These are phyloP conservation scores for Lentinula sp. DNA, from an alignment of 768 basidiomycete species.

Conservation along the genomic window DNA sequence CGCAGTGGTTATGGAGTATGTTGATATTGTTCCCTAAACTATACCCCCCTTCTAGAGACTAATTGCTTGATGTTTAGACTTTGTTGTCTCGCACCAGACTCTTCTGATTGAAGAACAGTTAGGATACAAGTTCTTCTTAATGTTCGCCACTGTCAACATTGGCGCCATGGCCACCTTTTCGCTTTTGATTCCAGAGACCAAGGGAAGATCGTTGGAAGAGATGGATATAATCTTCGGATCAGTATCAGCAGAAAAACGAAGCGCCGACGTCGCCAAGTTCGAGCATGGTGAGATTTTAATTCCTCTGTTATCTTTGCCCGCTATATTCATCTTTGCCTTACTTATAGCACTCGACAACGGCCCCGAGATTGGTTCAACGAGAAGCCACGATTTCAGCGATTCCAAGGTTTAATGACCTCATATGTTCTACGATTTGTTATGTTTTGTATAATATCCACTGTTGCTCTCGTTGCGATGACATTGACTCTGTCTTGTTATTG, in stretches of 20 bases:
- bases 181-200: conserved; percentile 33
- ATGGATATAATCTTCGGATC: conserved; percentile 35
- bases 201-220: conserved; percentile 28
- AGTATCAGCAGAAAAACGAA: conserved; percentile 33
- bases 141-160: conserved; percentile 51
- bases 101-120: conserved; percentile 38
- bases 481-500: not conserved
- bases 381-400: not conserved
- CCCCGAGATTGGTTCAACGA: not conserved
- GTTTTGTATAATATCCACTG: not conserved
- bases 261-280: conserved; percentile 30
- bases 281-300: conserved; percentile 19
- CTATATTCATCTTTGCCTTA: not conserved
- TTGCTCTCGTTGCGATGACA: not conserved
- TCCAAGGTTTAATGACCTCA: not conserved
- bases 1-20: conserved; percentile 68
- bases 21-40: conserved; percentile 1
- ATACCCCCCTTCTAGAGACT: no score
- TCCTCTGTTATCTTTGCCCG: not conserved
- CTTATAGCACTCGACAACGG: not conserved
- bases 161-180: conserved; percentile 44
- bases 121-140: conserved; percentile 48
- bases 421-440: not conserved
- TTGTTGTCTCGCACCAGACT: conserved; percentile 44
- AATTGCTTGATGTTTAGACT: conserved; percentile 24